phyloP scores from a whole-genome alignment of 2,329 filamentous ascomycete genomes.

The Trichoderma lentiforme region DNA sequence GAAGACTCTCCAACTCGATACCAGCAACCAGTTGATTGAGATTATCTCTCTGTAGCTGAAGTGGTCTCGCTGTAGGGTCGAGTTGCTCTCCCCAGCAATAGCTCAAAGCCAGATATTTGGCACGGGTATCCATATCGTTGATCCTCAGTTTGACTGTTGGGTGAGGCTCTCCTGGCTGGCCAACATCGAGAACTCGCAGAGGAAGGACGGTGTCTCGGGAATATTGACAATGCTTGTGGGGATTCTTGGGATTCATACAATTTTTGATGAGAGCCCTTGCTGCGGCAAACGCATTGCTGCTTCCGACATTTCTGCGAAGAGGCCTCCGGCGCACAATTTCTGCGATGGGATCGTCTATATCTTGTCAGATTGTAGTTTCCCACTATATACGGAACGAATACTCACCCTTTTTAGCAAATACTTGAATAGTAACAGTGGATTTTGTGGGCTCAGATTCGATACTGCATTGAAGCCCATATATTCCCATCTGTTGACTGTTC shows the following conservation, averaged over 20 bases:
- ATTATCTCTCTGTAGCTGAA: neutral
- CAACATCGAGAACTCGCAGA: neutral
- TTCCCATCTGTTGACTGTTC: neutral
- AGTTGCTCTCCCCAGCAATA: neutral
- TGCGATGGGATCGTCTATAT: neutral
- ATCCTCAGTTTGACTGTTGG: neutral
- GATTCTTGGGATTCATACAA: neutral
- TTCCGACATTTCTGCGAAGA: neutral
- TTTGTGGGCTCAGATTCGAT: neutral
- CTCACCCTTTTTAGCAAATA: neutral
- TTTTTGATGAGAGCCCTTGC: neutral
- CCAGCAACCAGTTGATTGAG: neutral
- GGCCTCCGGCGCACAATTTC: neutral
- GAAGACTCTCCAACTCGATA: neutral
- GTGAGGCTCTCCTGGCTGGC: neutral
- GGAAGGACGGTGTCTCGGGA: neutral
- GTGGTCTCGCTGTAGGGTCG: neutral
- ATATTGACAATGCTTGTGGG: conserved; percentile 1
- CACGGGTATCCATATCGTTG: neutral
- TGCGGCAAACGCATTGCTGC: neutral
- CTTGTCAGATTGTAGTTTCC: neutral
- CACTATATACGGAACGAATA: accelerated
- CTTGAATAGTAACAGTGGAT: neutral
- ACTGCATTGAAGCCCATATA: neutral
- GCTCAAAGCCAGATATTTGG: neutral